Evolutionary conservation across 1,284 basidiomycete genomes (phyloP), one percentile per base, ranked within the genome.

Genomic region (Apiotrichum laibachii): DNA sequence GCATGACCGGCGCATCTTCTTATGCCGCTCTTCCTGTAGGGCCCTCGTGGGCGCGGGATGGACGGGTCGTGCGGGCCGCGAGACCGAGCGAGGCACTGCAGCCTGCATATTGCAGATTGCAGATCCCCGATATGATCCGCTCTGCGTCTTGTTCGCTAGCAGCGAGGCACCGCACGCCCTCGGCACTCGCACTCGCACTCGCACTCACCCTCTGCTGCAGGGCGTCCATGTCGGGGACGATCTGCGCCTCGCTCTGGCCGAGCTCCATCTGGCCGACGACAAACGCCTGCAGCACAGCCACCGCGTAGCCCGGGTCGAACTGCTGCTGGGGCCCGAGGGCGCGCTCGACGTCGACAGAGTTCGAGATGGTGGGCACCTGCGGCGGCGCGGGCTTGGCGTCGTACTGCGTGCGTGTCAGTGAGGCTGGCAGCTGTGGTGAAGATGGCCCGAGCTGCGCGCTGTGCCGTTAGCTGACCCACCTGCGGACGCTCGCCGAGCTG

Each of bases 261-360:
- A 48, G 45, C 56, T 47, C 39, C 35, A 57, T 45, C 50, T 53
- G 56, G 37, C 26, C 26, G 16, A 48, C 50, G 13, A 60, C 59
- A 42, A 50, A 60, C 13, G 55, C 40, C 50, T 49, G 33, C 13
- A 60, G 54, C 13, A 60, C 59, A 0, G 59, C 59, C 7, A 19
- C 46, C 10, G 59, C 59, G 43, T 60, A 60, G 33, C 53, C 31
- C 21, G 59, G 54, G 50, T 60, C 55, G 22, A 46, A 56, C 47
- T 53, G 54, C 50, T 60, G 59, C 40, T 56, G 48, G 8, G 59
- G 10, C n/a, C 54, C 54, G 15, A 60, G 55, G n/a, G 55, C 55
- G n/a, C 46, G 37, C 55, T 49, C 33, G 15, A 60, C 59, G 45
- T 60, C 59, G 19, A 46, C 13, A 15, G 51, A 16, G 18, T 46